Evolutionary conservation across 352 stramenopile species (phyloP).

Genomic region (Globisporangium spinosum): DNA sequence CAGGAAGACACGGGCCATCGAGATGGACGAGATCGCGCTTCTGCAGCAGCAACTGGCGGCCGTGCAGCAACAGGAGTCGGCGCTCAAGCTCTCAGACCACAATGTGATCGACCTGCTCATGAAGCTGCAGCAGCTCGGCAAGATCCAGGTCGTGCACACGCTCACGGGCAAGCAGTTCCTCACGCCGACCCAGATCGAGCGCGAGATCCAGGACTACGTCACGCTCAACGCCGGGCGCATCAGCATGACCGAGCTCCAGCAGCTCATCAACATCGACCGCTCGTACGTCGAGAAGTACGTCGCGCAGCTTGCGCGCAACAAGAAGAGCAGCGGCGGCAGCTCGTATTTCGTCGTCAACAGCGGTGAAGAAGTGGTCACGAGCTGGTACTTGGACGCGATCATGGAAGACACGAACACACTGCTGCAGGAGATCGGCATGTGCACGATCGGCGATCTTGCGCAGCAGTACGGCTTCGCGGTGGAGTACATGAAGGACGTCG

Average conservation of each 20-base stretch:
- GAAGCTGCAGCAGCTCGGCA: conserved; percentile 71
- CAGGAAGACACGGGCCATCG: background rate
- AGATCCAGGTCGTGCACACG: conserved; percentile 79
- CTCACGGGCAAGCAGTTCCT: conserved; percentile 79
- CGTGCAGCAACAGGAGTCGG: conserved; percentile 73
- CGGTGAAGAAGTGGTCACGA: conserved; percentile 77
- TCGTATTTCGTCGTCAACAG: conserved; percentile 62
- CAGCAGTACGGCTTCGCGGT: conserved; percentile 82
- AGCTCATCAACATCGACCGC: conserved; percentile 68
- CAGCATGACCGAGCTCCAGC: conserved; percentile 62
- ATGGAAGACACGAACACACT: conserved; percentile 79
- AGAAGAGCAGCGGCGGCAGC: conserved; percentile 26
- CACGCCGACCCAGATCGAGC: conserved; percentile 64
- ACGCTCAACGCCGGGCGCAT: conserved; percentile 59
- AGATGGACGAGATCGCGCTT: conserved; percentile 82
- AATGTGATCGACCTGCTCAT: conserved; percentile 77
- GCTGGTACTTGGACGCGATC: conserved; percentile 80
- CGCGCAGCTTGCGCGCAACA: conserved; percentile 35
- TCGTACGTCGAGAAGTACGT: conserved; percentile 64
- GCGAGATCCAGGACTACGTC: conserved; percentile 73
- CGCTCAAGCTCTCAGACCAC: conserved; percentile 79
- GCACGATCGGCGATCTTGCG: conserved; percentile 64
- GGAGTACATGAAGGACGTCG: conserved; percentile 80
- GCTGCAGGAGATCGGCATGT: conserved; percentile 67
- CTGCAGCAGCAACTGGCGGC: conserved; percentile 76